A percentile compares a stretch with the other conserved stretches of the same genome.
Evolutionary conservation across 192 early-diverging fungal genomes (phyloP).

Genomic region (Cladochytrium replicatum): DNA sequence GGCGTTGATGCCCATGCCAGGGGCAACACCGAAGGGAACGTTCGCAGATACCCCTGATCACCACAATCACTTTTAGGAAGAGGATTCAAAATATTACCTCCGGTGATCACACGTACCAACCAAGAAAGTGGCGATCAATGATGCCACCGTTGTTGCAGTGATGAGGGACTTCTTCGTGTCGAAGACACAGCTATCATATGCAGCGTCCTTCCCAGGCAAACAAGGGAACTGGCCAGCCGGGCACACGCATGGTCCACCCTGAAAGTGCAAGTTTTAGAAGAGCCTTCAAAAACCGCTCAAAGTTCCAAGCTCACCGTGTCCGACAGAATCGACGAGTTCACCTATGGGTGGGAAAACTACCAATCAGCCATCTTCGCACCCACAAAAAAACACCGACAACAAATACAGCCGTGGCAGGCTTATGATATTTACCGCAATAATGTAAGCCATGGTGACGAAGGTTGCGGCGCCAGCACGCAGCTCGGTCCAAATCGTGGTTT

Average conservation of each 20-base stretch:
- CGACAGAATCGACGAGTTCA: too few relatives aligned
- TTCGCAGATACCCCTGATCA: constrained; percentile 58
- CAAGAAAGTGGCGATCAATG: constrained; percentile 33
- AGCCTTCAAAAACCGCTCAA: too few relatives aligned
- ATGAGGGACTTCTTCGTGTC: constrained; percentile 59
- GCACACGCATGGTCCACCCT: constrained; percentile 75
- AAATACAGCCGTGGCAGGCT: too few relatives aligned
- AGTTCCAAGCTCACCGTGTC: too few relatives aligned
- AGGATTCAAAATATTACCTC: neutral
- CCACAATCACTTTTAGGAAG: constrained; percentile 58
- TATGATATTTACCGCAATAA: too few relatives aligned
- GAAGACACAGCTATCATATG: constrained; percentile 54
- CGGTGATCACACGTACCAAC: constrained; percentile 3
- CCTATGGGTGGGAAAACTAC: too few relatives aligned
- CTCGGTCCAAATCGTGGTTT: constrained; percentile 19
- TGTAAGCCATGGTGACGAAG: constrained; percentile 57
- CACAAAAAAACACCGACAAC: too few relatives aligned
- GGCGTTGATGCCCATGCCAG: constrained; percentile 74
- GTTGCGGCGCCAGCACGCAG: constrained; percentile 35
- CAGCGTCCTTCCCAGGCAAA: constrained; percentile 46
- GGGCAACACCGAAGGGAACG: constrained; percentile 68
- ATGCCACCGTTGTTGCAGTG: constrained; percentile 58
- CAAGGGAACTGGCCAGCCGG: constrained; percentile 32
- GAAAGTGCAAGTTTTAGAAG: too few relatives aligned
- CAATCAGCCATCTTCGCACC: too few relatives aligned